Evolutionary conservation across 768 basidiomycete species (phyloP).

Genomic region (Obba rivulosa): DNA sequence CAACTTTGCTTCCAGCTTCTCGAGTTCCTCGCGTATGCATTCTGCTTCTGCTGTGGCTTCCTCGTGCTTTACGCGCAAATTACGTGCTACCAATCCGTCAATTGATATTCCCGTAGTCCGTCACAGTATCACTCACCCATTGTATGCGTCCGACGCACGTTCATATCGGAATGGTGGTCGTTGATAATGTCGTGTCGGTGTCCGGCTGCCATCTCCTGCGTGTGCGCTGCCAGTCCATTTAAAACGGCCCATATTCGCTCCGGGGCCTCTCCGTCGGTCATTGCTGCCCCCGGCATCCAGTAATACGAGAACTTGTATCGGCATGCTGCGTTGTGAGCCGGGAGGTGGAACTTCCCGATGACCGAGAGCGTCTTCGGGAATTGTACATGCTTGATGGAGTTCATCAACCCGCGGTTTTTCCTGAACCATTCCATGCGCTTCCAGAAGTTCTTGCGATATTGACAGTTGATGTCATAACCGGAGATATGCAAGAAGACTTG

Average conservation of each 20-base stretch:
- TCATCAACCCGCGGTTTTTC: no score
- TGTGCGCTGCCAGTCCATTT: constrained; percentile 2
- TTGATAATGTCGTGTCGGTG: constrained; percentile 18
- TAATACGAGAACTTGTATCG: constrained; percentile 3
- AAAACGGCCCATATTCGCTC: constrained; percentile 13
- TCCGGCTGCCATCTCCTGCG: constrained; percentile 12
- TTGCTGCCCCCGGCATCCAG: constrained; percentile 8
- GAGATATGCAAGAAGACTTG: no score
- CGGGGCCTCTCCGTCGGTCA: constrained; percentile 12
- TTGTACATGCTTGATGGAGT: no score
- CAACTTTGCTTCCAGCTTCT: background rate
- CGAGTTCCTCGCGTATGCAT: background rate
- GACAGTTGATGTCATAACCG: no score
- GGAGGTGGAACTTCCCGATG: constrained; percentile 13
- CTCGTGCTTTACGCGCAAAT: background rate
- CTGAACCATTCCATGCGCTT: no score
- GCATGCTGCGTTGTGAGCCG: constrained; percentile 7
- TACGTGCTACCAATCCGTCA: no score
- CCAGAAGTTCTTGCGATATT: no score
- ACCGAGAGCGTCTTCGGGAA: constrained; percentile 4
- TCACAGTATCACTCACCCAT: no score
- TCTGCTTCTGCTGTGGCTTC: background rate
- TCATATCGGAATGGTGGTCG: constrained; percentile 9
- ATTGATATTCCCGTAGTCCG: no score
- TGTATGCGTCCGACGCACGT: constrained; percentile 1